Base-by-base conservation (phyloP, 495 filamentous ascomycete genomes). In the Chaetomium fimeti region DNA sequence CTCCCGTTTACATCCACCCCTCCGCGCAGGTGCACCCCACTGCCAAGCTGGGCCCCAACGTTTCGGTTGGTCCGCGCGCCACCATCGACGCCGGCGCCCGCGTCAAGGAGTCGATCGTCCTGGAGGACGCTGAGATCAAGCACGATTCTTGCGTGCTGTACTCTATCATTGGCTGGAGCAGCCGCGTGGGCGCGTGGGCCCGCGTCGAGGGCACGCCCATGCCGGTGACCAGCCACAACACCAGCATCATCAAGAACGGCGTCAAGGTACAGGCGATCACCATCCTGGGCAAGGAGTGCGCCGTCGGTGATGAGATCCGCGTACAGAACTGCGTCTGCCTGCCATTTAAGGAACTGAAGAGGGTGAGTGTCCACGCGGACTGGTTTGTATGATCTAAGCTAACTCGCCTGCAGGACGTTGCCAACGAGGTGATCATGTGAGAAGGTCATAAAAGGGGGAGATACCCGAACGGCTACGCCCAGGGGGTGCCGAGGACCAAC, bases 191-290 rank as follows among this genome's bases (percentile, higher is more conserved):
- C 53, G 91, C 94, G 32, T 99, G 94, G 94, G 93, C 94, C 36
- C 89, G 94, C 72, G 95, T 99, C 22, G 94, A 99, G 77, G 94
- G 94, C 47, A 97, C 91, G 12, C 93, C 95, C 16, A 97, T 90
- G 40, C 91, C 92, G 2, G 87, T 92, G 49, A 87, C 83, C 32
- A 96, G 88, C 79, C 95, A 99, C 78, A 89, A 87, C 13, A 98
- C 95, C 11, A 96, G 89, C 78, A 92, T 98, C 68, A 80, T 98
- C 71, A 97, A 96, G 85, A 94, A 96, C 66, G 94, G 94, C 38
- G 86, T 98, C 77, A 98, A 97, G 83, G 95, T 98, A 58, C 94
- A 98, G 82, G 96, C 91, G 78, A 96, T 98, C 74, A 97, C 93
- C 42, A 98, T 98, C 68, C 79, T 98, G 67, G 94, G 93, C 72